A percentile compares a stretch with the other conserved stretches of the same genome.
phyloP scores from a whole-genome alignment of 140 eudicot species.

The Ambrosia hybrid region DNA sequence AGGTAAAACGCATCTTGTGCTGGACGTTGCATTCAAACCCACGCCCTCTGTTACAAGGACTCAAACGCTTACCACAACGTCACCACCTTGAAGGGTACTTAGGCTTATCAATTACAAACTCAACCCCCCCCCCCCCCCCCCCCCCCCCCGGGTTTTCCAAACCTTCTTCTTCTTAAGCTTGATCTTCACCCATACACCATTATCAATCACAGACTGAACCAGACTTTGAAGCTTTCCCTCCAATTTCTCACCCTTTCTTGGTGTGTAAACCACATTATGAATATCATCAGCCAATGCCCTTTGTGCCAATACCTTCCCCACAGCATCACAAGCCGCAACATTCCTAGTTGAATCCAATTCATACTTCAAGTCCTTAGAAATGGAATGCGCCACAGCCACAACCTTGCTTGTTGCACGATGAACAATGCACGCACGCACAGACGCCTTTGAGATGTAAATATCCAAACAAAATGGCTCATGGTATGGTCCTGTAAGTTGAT shows the following conservation, averaged over 20 bases:
- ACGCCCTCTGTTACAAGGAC: background rate
- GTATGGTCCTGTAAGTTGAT: constrained; percentile 81
- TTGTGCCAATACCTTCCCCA: constrained; percentile 76
- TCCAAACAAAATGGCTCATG: constrained; percentile 97
- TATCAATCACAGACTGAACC: constrained; percentile 46
- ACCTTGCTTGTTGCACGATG: constrained; percentile 92
- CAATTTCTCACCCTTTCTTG: constrained; percentile 67
- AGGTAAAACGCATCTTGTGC: no score
- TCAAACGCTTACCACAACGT: no score
- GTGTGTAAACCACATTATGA: constrained; percentile 78
- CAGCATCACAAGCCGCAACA: constrained; percentile 63
- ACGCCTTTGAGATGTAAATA: constrained; percentile 68
- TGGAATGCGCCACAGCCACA: constrained; percentile 82
- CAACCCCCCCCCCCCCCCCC: background rate
- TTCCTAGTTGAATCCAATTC: constrained; percentile 77
- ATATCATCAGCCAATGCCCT: constrained; percentile 93
- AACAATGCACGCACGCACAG: constrained; percentile 81
- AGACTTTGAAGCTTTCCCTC: constrained; percentile 71
- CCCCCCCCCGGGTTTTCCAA: background rate
- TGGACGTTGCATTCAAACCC: background rate
- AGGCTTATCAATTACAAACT: background rate
- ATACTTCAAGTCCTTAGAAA: constrained; percentile 85
- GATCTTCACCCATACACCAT: constrained; percentile 75
- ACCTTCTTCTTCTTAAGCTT: constrained; percentile 63
- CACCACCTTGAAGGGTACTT: background rate